Base-by-base conservation (phyloP, 179 eudicot genomes). In the Beta corolliflora region DNA sequence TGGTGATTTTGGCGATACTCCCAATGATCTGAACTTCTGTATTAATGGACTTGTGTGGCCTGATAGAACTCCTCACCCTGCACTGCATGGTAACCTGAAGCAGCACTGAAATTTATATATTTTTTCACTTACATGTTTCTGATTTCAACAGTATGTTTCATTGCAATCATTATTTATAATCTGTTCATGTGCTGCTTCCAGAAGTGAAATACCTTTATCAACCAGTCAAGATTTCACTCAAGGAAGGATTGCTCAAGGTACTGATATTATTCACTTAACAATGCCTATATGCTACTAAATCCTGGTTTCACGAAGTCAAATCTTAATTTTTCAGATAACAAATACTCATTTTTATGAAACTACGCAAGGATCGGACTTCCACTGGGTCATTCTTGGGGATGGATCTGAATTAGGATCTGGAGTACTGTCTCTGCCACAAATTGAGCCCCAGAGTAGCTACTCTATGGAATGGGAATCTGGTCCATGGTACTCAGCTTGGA, bases 51-150 rank as follows among this genome's bases (percentile, higher is more conserved):
- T 95, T 68, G 82, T 70, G 36, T 95, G 98, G 97, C 97, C 99
- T 70, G 97, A 95, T 82, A 91, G 99, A 86, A 91, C 89, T 84
- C 93, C 94, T 87, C 99, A 95, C 86, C 99, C 98, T 76, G 97
- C 94, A 79, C 65, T 95, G 69, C 92, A 95, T 83, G 98, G 98
- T 92, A 86, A 85, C 68, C 79, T 71, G 71, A 66, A 53, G 71
- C 69, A 56, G 53, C 61, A 5, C 44, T 59, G 48, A 58, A 23
- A 61, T n/a, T 64, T 48, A 36, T 25, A 18, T 25, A 48, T 69
- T 3, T 59, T 19, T 36, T 79, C 13, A 36, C 45, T 65, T 61
- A 12, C 45, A 23, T 60, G 9, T 31, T 41, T 56, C 58, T 14
- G 46, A 45, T 82, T 76, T 13, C 50, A 50, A 61, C 78, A 46